Conservation (phyloP, 305 asterid genomes). For the Fraxinus xanthoxyloides region DNA sequence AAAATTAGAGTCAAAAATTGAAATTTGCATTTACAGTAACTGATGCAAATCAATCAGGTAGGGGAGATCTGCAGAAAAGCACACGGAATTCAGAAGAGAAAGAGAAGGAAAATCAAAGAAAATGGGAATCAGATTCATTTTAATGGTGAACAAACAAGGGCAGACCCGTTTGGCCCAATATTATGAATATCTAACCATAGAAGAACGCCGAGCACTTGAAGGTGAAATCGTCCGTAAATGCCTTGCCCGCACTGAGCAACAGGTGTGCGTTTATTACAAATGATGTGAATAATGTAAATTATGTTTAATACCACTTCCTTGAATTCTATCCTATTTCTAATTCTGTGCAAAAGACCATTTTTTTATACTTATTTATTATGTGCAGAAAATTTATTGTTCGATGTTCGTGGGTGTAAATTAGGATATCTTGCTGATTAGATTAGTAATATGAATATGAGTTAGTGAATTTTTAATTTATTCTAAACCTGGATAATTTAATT, state of each 20-base stretch:
- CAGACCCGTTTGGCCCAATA: constrained; percentile 97
- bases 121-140: constrained; percentile 91
- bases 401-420: background rate
- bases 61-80: background rate
- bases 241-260: constrained; percentile 88
- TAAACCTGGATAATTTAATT: no score
- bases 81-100: background rate
- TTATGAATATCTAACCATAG: constrained; percentile 86
- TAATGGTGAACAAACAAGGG: constrained; percentile 99
- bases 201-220: constrained; percentile 96
- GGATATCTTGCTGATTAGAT: background rate
- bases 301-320: background rate
- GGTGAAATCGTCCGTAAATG: constrained; percentile 99
- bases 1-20: background rate
- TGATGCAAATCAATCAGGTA: background rate
- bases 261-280: constrained; percentile 36
- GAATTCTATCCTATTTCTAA: no score
- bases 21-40: background rate
- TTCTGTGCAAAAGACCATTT: no score
- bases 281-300: background rate
- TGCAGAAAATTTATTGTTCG: background rate
- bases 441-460: background rate
- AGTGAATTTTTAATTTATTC: background rate
- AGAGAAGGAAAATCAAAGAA: background rate
- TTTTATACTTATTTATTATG: no score